Conservation (phyloP, 768 basidiomycete species). For the Boletellus ananas region DNA sequence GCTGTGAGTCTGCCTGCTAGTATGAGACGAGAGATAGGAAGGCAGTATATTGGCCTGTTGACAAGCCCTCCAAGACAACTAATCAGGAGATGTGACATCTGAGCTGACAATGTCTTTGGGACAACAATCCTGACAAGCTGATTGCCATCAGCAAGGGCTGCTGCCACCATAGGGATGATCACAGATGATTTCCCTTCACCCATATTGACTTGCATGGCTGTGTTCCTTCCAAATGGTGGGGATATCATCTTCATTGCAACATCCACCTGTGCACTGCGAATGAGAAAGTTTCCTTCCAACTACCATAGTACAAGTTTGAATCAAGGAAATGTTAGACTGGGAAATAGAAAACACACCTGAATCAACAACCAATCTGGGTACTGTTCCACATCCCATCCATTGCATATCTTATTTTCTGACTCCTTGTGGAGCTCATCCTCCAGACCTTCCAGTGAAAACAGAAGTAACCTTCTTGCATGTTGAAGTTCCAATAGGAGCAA, state of each 20-base stretch:
- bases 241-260: conserved; percentile 50
- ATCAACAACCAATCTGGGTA: too few species aligned
- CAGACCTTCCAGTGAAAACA: too few species aligned
- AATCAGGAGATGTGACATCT: conserved; percentile 46
- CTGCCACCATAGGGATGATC: conserved; percentile 42
- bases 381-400: too few species aligned
- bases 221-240: conserved; percentile 33
- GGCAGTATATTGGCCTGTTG: conserved; percentile 42
- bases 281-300: too few species aligned
- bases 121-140: conserved; percentile 44
- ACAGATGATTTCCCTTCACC: conserved; percentile 50
- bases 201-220: conserved; percentile 51
- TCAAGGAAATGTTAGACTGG: too few species aligned
- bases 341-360: too few species aligned
- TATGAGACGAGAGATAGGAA: conserved; percentile 42
- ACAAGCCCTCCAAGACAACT: conserved; percentile 39
- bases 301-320: too few species aligned
- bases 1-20: not conserved
- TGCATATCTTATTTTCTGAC: too few species aligned
- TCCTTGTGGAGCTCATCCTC: too few species aligned
- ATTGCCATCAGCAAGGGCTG: conserved; percentile 39
- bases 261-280: too few species aligned
- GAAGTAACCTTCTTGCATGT: too few species aligned
- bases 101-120: conserved; percentile 7
- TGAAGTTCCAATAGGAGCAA: too few species aligned